Base-by-base conservation (phyloP, 148 eudicot species). In the Beta vulgaris region DNA sequence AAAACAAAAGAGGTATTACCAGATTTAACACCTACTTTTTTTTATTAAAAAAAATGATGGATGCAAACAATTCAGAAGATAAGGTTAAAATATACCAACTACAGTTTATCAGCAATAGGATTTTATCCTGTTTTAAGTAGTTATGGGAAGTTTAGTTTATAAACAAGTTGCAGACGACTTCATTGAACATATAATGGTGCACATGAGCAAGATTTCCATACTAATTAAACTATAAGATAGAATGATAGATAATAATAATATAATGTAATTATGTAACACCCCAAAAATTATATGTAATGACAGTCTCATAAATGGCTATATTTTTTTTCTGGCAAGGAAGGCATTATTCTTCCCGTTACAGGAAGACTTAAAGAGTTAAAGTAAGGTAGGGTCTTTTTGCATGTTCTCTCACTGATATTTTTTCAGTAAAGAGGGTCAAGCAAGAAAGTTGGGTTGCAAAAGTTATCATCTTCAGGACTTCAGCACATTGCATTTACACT, bases 361-460 rank as follows among this genome's bases (percentile, higher is more conserved):
- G 66, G 66, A 62, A 57, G n/a, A n/a, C n/a, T n/a, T n/a, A n/a
- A n/a, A n/a, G n/a, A n/a, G n/a, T n/a, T n/a, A n/a, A n/a, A n/a
- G n/a, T n/a, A 78, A 72, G 55, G 76, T 72, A 78, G 57, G 60
- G 14, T 51, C 44, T 40, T 79, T 66, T 32, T 57, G 81, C 77
- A 73, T 79, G 77, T 79, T 79, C 81, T 73, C 26, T 53, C 68
- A 67, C 49, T 71, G 11, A 18, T 26, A 61, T 55, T 21, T 48
- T 43, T 69, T 34, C n/a, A 32, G 59, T 39, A 72, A 72, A 57
- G n/a, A 25, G 44, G 34, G 62, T 77, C 59, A 71, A 69, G 26
- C 36, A n/a, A 42, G 15, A 74, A 74, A 35, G 46, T 35, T 48
- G 35, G 48, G n/a, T n/a, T n/a, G n/a, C n/a, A n/a, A n/a, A n/a